Evolutionary conservation across 495 filamentous ascomycete species (phyloP).

Genomic region (Parachaetomium inaequale): DNA sequence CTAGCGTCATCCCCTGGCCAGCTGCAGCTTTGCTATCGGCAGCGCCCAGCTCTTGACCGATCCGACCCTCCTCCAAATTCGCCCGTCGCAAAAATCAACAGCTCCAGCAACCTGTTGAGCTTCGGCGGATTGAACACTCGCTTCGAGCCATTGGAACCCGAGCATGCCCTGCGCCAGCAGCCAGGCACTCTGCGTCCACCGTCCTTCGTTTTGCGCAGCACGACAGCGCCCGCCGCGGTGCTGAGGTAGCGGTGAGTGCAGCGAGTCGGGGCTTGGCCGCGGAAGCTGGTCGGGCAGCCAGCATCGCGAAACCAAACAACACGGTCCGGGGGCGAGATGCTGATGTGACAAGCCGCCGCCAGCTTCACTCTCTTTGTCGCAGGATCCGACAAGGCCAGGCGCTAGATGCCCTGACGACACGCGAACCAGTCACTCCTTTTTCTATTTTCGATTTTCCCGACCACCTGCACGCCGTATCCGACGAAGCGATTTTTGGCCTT

Average conservation of each 20-base stretch:
- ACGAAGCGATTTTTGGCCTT: slow-evolving; percentile 21
- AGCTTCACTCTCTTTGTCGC: slow-evolving; percentile 25
- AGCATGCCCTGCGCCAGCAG: slow-evolving; percentile 9
- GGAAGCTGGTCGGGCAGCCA: slow-evolving; percentile 25
- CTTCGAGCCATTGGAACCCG: slow-evolving; percentile 23
- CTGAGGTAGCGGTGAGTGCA: slow-evolving; percentile 18
- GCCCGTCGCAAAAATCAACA: slow-evolving; percentile 17
- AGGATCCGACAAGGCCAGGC: slow-evolving; percentile 22
- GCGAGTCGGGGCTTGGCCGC: slow-evolving; percentile 14
- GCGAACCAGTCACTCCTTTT: slow-evolving; percentile 18
- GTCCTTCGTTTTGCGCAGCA: slow-evolving; percentile 21
- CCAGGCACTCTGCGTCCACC: slow-evolving; percentile 11
- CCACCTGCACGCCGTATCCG: slow-evolving; percentile 9
- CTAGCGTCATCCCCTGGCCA: background rate
- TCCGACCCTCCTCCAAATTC: slow-evolving; percentile 6
- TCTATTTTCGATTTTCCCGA: slow-evolving; percentile 8
- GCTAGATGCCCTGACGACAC: slow-evolving; percentile 12
- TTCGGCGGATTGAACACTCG: slow-evolving; percentile 17
- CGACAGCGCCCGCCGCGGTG: background rate
- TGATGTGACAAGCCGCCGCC: slow-evolving; percentile 9
- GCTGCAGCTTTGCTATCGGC: background rate
- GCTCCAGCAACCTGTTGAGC: slow-evolving; percentile 17
- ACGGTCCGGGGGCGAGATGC: background rate
- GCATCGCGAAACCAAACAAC: slow-evolving; percentile 11
- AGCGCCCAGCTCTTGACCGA: background rate